phyloP scores from a whole-genome alignment of 345 rosid species.

The Aethionema arabicum region DNA sequence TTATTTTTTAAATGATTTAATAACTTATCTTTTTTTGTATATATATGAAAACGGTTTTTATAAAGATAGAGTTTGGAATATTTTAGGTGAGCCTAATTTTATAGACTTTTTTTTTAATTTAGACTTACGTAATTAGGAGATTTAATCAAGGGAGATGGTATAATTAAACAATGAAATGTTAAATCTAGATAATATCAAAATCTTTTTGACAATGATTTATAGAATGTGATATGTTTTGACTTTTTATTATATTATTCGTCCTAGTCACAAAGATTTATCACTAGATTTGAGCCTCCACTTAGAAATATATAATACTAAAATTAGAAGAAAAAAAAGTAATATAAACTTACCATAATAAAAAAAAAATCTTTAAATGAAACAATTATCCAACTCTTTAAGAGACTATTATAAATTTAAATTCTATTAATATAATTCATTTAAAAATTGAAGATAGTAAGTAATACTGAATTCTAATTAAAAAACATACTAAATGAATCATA shows the following conservation, averaged over 20 bases:
- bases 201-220: constrained; percentile 19
- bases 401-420: no score
- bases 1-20: neutral
- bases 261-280: no score
- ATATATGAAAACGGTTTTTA: constrained; percentile 24
- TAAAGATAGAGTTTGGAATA: constrained; percentile 35
- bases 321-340: no score
- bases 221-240: constrained; percentile 21
- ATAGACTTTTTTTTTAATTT: constrained; percentile 22
- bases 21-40: neutral
- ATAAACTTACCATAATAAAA: no score
- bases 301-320: no score
- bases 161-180: constrained; percentile 25
- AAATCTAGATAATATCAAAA: constrained; percentile 23
- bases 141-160: constrained; percentile 26
- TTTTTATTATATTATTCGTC: neutral
- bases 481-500: no score
- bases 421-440: no score
- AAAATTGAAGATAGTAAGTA: no score
- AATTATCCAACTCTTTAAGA: no score
- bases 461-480: no score
- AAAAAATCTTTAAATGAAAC: no score
- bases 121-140: constrained; percentile 28
- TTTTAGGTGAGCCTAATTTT: constrained; percentile 26
- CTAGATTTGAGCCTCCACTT: no score